phyloP scores from a whole-genome alignment of 192 early-diverging fungal genomes.

The Linnemannia schmuckeri region DNA sequence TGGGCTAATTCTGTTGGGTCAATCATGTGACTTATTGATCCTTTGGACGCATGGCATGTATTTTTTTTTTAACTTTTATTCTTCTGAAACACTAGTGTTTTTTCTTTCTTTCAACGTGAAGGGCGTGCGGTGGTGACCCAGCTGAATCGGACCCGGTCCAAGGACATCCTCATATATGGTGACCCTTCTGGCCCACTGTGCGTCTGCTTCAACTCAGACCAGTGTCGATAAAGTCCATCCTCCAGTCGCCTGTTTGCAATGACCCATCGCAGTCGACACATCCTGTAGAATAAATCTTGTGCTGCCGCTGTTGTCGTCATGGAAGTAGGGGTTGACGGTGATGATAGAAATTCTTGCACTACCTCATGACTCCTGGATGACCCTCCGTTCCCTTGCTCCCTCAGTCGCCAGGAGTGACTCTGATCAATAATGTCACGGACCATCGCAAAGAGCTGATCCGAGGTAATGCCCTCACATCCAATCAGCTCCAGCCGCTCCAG shows the following conservation, averaged over 20 bases:
- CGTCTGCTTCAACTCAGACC: constrained; percentile 2
- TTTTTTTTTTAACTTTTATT: neutral
- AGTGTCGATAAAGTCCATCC: constrained; percentile 20
- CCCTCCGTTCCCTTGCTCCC: neutral
- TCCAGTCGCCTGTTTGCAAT: constrained; percentile 41
- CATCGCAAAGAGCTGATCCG: constrained; percentile 33
- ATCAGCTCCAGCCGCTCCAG: constrained; percentile 42
- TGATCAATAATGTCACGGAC: constrained; percentile 20
- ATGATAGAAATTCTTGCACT: neutral
- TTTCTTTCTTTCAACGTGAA: neutral
- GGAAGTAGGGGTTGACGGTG: neutral
- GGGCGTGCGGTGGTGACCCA: constrained; percentile 33
- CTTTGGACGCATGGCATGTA: too few species aligned
- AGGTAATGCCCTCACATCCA: constrained; percentile 33
- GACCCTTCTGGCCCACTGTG: neutral
- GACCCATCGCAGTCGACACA: constrained; percentile 38
- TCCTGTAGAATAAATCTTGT: neutral
- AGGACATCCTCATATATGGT: constrained; percentile 8
- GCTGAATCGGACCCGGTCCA: constrained; percentile 34
- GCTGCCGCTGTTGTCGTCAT: neutral
- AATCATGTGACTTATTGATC: too few species aligned
- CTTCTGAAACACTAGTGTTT: neutral
- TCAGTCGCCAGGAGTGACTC: constrained; percentile 4
- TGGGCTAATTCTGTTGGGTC: too few species aligned
- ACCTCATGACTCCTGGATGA: neutral